Conservation (phyloP, 768 basidiomycete genomes). For the Lactarius deliciosus region DNA sequence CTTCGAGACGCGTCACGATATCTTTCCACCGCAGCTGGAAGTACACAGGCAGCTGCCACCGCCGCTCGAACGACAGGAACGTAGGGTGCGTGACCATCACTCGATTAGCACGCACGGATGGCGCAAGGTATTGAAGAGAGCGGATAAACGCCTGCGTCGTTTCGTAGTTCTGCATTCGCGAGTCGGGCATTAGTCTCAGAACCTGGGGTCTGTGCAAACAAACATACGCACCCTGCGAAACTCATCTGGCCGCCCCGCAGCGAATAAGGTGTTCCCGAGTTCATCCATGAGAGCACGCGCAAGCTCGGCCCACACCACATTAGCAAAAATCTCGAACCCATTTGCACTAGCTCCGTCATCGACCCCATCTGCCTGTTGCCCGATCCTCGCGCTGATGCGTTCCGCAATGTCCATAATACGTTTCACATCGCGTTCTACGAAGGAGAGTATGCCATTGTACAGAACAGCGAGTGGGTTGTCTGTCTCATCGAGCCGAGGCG, state of each 20-base stretch:
- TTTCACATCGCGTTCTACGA: slow-evolving; percentile 72
- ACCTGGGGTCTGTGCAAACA: not conserved
- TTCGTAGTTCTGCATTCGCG: slow-evolving; percentile 66
- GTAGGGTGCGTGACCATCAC: slow-evolving; percentile 71
- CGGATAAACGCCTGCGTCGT: slow-evolving; percentile 80
- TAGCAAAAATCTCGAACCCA: slow-evolving; percentile 82
- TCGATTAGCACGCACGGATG: slow-evolving; percentile 67
- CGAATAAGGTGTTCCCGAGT: slow-evolving; percentile 78
- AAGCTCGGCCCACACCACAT: slow-evolving; percentile 88
- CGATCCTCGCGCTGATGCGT: slow-evolving; percentile 53
- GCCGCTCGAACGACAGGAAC: slow-evolving; percentile 69
- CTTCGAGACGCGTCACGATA: slow-evolving; percentile 76
- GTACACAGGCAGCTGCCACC: slow-evolving; percentile 97
- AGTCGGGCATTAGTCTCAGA: not conserved
- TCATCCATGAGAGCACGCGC: slow-evolving; percentile 80
- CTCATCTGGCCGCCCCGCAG: slow-evolving; percentile 88
- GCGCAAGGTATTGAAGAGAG: slow-evolving; percentile 79
- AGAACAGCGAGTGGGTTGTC: slow-evolving; percentile 71
- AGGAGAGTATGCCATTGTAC: slow-evolving; percentile 80
- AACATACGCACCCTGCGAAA: slow-evolving; percentile 69
- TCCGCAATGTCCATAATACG: slow-evolving; percentile 79
- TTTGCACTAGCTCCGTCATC: slow-evolving; percentile 31
- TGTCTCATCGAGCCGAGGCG: slow-evolving; percentile 60
- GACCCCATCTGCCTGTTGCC: slow-evolving; percentile 31
- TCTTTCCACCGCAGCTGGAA: slow-evolving; percentile 98